Conservation (phyloP, 2,329 filamentous ascomycete genomes). For the Biscogniauxia mediterranea region DNA sequence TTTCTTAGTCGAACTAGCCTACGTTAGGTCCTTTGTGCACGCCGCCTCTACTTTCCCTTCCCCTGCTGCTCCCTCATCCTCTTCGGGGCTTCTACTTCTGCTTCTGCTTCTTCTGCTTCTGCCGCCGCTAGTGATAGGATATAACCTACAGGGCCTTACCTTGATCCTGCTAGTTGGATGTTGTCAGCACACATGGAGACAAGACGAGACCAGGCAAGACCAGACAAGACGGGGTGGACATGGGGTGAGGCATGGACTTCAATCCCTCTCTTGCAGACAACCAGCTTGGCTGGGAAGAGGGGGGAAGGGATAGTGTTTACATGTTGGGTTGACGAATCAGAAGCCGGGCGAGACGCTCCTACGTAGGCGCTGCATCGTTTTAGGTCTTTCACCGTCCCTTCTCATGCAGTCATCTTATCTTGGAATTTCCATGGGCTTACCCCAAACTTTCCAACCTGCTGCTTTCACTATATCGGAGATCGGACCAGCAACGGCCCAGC, state of each 20-base stretch:
- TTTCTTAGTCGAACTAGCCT: too few relatives aligned
- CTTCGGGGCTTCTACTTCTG: too few relatives aligned
- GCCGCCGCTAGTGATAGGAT: too few relatives aligned
- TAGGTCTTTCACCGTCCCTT: constrained; percentile 18
- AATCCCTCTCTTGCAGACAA: constrained; percentile 8
- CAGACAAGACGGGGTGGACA: too few relatives aligned
- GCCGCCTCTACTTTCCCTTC: too few relatives aligned
- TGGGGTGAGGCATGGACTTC: neutral
- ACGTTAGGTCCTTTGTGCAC: neutral
- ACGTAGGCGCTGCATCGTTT: constrained; percentile 23
- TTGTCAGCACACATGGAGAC: neutral
- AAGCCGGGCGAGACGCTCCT: constrained; percentile 11
- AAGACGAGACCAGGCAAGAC: neutral
- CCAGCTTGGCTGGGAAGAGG: constrained; percentile 1
- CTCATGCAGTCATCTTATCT: constrained; percentile 24
- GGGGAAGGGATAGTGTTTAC: constrained; percentile 17
- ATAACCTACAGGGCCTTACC: too few relatives aligned
- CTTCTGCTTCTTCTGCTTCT: neutral
- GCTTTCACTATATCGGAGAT: too few relatives aligned
- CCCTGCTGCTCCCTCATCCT: too few relatives aligned
- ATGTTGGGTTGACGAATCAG: constrained; percentile 17
- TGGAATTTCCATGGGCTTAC: constrained; percentile 6
- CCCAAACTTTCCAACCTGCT: neutral
- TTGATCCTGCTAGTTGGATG: neutral
- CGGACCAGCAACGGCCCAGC: neutral